These are phyloP conservation scores for Gonapodya prolifera DNA, from an alignment of 192 early-diverging fungal genomes.

Conservation along the genomic window DNA sequence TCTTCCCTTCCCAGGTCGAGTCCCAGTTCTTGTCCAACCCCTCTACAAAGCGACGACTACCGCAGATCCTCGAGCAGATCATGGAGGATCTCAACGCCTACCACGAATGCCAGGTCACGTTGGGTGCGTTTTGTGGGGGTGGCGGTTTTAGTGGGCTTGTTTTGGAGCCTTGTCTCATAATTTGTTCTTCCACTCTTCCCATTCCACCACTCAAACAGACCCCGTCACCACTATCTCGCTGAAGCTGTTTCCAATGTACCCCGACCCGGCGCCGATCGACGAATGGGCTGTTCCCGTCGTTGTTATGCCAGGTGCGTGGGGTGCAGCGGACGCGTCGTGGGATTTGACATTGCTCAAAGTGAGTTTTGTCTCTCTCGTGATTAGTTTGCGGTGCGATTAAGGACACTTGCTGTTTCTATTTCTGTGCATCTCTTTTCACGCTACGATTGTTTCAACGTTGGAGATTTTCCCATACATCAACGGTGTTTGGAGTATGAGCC, in stretches of 20 bases:
- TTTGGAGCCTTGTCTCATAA: not conserved
- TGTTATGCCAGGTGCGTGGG: constrained; percentile 28
- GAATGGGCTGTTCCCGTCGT: constrained; percentile 77
- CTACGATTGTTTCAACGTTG: constrained; percentile 9
- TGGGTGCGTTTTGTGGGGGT: constrained; percentile 39
- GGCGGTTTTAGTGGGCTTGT: too few species aligned
- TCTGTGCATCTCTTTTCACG: constrained; percentile 1
- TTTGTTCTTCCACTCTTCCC: not conserved
- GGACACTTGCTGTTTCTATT: not conserved
- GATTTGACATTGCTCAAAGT: constrained; percentile 75
- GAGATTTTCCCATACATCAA: constrained; percentile 68
- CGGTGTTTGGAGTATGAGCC: constrained; percentile 68
- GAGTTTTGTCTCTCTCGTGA: not conserved
- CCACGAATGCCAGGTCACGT: constrained; percentile 74
- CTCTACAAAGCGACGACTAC: constrained; percentile 29
- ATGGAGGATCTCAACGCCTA: constrained; percentile 77
- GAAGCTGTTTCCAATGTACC: constrained; percentile 71
- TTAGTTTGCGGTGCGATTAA: not conserved
- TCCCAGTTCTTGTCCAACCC: constrained; percentile 38
- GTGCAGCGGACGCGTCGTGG: constrained; percentile 63
- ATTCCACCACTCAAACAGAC: constrained; percentile 27
- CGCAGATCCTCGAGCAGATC: constrained; percentile 72
- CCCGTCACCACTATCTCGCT: constrained; percentile 66
- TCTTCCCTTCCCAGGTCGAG: constrained; percentile 34
- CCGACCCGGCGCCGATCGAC: constrained; percentile 56